These are phyloP conservation scores for Penicillium ucsense DNA, from an alignment of 495 filamentous ascomycete genomes.

Conservation along the genomic window DNA sequence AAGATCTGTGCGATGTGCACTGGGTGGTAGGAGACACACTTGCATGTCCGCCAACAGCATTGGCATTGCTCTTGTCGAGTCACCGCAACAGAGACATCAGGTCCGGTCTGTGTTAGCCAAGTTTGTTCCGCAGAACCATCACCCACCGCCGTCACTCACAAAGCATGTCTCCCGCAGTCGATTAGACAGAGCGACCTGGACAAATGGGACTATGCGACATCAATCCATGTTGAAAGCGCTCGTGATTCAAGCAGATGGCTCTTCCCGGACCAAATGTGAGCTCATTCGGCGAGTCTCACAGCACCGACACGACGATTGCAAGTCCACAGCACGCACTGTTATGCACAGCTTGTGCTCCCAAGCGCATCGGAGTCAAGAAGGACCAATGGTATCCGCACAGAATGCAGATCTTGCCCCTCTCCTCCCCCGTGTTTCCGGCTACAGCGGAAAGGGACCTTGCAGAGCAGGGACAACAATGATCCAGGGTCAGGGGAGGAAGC, in stretches of 20 bases:
- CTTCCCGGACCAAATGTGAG: background rate
- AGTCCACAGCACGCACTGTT: background rate
- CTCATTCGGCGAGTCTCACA: background rate
- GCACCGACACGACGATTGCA: background rate
- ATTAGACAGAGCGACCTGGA: no score
- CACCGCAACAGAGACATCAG: no score
- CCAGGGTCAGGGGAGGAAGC: no score
- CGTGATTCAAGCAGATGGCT: background rate
- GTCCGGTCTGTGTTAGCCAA: background rate
- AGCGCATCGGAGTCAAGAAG: background rate
- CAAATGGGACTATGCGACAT: no score
- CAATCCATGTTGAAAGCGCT: background rate
- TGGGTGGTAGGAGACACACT: no score
- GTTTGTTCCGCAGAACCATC: background rate
- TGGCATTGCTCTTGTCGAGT: no score
- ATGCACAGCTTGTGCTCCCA: background rate
- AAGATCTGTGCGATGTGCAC: no score
- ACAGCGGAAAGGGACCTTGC: background rate
- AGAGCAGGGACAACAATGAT: background rate
- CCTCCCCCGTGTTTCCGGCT: background rate
- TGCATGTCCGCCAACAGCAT: no score
- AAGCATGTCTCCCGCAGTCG: background rate
- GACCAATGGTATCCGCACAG: constrained; percentile 1
- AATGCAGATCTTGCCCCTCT: constrained; percentile 12
- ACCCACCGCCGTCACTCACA: background rate